Evolutionary conservation across 2,329 filamentous ascomycete genomes (phyloP), one percentile per base, ranked within the genome.

Genomic region (Monosporascus sp.): DNA sequence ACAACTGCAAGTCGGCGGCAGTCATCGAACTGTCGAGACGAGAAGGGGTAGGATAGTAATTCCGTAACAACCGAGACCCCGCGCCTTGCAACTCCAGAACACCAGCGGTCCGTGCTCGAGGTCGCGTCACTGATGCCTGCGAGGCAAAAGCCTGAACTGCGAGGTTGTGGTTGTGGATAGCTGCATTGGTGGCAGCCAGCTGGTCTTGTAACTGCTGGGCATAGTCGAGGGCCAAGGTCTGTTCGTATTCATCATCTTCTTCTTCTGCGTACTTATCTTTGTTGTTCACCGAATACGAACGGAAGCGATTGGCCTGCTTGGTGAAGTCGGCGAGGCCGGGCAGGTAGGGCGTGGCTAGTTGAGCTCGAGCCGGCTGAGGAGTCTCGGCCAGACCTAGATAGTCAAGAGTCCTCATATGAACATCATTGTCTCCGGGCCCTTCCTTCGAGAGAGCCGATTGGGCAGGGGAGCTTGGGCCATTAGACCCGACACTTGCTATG

Each of bases 281-380:
- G 52, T 96, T 95, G 71, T 99, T 99, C 60, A 99, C 94, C 1
- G 94, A 99, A 71, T 97, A 97, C 2, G 94, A 99, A 47, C 94
- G 86, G 78, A 97, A 96, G 50, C 94, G 85, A 69, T 89, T 97
- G 45, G 87, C 80, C 63, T 89, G 88, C 67, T 84, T 88, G 59
- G 86, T 87, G 60, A 90, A 81, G 67, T 89, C 87, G 57, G 86
- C 85, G 56, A 93, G 76, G 65, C 88, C 88, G 45, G 87, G 86
- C 37, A 93, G 78, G 59, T 91, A 88, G 2, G 88, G 86, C 8
- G 89, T 86, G 43, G 85, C 85, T 57, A 95, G 76, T 58, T 86
- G 87, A 48, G 89, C 87, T 58, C 86, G 83, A 55, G 84, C 78
- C 51, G 89, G 87, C 67, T 96, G 91, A 20, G 94, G 93, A 17